Conservation (phyloP, 768 basidiomycete genomes). For the Tulasnella calospora region DNA sequence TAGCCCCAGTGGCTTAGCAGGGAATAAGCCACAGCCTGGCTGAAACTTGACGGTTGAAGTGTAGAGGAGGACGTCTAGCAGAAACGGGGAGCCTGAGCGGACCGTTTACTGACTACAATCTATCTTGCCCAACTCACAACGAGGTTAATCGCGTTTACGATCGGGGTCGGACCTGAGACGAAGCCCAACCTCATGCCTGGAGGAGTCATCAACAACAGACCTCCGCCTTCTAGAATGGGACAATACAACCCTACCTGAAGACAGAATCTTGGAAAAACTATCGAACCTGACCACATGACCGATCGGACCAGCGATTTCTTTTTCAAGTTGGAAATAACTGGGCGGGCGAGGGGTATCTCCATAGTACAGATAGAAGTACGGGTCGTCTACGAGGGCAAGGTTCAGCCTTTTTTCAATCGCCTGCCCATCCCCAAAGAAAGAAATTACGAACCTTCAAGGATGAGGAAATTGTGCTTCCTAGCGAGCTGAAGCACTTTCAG, state of each 20-base stretch:
- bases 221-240: neutral
- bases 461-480: conserved; percentile 67
- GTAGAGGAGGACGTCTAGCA: conserved; percentile 53
- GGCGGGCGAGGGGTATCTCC: conserved; percentile 57
- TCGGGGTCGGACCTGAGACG: conserved; percentile 61
- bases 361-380: conserved; percentile 65
- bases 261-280: conserved; percentile 79
- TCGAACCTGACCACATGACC: conserved; percentile 87
- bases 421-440: neutral
- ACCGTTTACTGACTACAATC: neutral
- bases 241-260: conserved; percentile 40
- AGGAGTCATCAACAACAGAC: neutral
- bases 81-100: neutral
- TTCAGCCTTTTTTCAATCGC: neutral
- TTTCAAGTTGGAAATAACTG: conserved; percentile 80
- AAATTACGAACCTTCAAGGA: conserved; percentile 65
- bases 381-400: conserved; percentile 54
- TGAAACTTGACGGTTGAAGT: conserved; percentile 60
- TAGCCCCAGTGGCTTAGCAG: conserved; percentile 70
- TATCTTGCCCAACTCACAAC: neutral
- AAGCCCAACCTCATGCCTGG: conserved; percentile 72
- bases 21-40: conserved; percentile 56
- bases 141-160: conserved; percentile 3
- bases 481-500: conserved; percentile 68
- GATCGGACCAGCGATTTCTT: conserved; percentile 37